Percentiles rank a stretch among this genome's conserved stretches.
Conservation (phyloP, 2,329 filamentous ascomycete species). For the Leptographium flavum region DNA sequence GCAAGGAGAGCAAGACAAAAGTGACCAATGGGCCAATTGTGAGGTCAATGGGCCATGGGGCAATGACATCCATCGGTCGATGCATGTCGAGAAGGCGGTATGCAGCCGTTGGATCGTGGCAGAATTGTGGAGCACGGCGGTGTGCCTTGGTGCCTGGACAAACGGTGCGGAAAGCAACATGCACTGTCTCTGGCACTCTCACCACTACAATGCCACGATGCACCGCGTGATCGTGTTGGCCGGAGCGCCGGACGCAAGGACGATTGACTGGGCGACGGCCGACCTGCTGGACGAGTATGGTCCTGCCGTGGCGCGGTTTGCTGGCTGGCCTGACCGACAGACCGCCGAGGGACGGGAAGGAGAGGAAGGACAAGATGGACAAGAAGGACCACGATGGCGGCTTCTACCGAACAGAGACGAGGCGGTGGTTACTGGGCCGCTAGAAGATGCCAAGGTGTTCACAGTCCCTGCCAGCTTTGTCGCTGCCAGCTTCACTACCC, state of each 20-base stretch:
- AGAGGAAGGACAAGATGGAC: background rate
- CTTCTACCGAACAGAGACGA: background rate
- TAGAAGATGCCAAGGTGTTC: no score
- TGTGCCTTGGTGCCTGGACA: no score
- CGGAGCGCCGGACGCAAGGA: conserved; percentile 43
- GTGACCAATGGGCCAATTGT: no score
- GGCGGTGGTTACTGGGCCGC: no score
- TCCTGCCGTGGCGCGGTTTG: conserved; percentile 20
- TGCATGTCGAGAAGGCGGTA: no score
- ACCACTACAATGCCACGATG: conserved; percentile 7
- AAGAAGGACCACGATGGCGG: background rate
- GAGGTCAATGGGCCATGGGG: no score
- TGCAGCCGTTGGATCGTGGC: no score
- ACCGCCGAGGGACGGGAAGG: no score
- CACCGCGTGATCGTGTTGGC: conserved; percentile 20
- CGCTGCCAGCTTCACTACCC: background rate
- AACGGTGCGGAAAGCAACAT: background rate
- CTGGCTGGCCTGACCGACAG: background rate
- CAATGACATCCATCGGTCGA: no score
- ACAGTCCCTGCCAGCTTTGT: background rate
- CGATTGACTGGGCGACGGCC: conserved; percentile 38
- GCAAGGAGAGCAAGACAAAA: no score
- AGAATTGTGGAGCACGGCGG: no score
- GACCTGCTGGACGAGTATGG: conserved; percentile 34
- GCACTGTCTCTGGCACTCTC: no score